Percentiles rank a stretch among this genome's conserved stretches.
Evolutionary conservation across 2,329 filamentous ascomycete species (phyloP).

Genomic region (Xylariaceae sp.): DNA sequence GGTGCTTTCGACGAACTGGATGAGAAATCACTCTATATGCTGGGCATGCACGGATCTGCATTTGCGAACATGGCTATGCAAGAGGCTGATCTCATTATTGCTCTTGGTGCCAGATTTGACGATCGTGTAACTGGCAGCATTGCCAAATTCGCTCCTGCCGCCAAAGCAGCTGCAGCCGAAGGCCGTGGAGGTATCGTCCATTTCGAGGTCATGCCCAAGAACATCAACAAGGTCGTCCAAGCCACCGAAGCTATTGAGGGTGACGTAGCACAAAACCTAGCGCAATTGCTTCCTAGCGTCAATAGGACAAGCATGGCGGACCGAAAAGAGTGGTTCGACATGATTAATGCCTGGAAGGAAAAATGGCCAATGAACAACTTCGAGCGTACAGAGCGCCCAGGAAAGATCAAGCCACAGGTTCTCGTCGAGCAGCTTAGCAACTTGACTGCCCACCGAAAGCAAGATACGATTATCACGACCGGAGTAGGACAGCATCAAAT

Average conservation of each 20-base stretch:
- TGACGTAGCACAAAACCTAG: conserved; percentile 71
- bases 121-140: conserved; percentile 87
- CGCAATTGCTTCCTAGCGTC: conserved; percentile 70
- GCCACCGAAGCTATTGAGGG: conserved; percentile 94
- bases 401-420: conserved; percentile 91
- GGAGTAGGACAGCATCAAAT: conserved; percentile 98
- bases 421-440: conserved; percentile 88
- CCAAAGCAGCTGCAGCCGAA: conserved; percentile 79
- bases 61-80: conserved; percentile 99
- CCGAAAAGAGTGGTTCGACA: conserved; percentile 80
- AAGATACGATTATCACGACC: conserved; percentile 86
- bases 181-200: conserved; percentile 91
- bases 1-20: conserved; percentile 92
- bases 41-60: conserved; percentile 95
- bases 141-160: conserved; percentile 82
- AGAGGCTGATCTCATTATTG: conserved; percentile 92
- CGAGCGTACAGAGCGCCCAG: conserved; percentile 82
- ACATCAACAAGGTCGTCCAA: conserved; percentile 99
- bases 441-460: conserved; percentile 75
- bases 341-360: conserved; percentile 88
- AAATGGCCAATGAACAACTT: conserved; percentile 84
- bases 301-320: conserved; percentile 55
- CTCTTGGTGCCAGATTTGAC: conserved; percentile 84
- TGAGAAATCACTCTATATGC: conserved; percentile 93
- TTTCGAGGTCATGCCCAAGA: conserved; percentile 99